phyloP scores from a whole-genome alignment of 2,329 filamentous ascomycete genomes.

The Ophiostoma australiae region DNA sequence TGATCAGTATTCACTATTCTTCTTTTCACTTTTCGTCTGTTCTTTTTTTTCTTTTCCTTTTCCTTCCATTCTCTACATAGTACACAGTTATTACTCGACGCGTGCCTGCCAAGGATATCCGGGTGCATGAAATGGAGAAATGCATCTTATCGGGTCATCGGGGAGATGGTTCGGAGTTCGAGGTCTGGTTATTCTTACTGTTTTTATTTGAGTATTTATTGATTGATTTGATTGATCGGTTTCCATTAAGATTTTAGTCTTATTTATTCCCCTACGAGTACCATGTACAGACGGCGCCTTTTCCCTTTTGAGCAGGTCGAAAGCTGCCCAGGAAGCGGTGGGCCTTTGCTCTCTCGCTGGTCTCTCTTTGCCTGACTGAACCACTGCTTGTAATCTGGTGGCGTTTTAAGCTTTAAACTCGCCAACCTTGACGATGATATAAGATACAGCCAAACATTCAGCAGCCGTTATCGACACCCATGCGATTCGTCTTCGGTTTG shows the following conservation, averaged over 20 bases:
- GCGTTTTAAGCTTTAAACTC: conserved; percentile 5
- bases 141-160: background rate
- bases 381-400: conserved; percentile 8
- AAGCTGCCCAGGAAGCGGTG: background rate
- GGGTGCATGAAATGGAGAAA: conserved; percentile 8
- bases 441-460: too few species aligned
- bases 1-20: too few species aligned
- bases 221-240: too few species aligned
- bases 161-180: conserved; percentile 13
- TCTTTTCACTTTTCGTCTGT: background rate
- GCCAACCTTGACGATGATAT: too few species aligned
- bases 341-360: background rate
- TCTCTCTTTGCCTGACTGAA: background rate
- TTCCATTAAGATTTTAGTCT: background rate
- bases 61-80: background rate
- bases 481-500: too few species aligned
- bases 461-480: too few species aligned
- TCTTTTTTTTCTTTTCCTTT: too few species aligned
- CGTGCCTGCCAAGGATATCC: background rate
- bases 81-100: background rate
- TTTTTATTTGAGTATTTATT: background rate
- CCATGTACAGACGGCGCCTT: background rate
- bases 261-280: background rate
- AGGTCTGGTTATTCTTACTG: background rate
- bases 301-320: conserved; percentile 12